These are phyloP conservation scores for Leptographium procerum DNA, from an alignment of 2,329 filamentous ascomycete species.

Conservation along the genomic window DNA sequence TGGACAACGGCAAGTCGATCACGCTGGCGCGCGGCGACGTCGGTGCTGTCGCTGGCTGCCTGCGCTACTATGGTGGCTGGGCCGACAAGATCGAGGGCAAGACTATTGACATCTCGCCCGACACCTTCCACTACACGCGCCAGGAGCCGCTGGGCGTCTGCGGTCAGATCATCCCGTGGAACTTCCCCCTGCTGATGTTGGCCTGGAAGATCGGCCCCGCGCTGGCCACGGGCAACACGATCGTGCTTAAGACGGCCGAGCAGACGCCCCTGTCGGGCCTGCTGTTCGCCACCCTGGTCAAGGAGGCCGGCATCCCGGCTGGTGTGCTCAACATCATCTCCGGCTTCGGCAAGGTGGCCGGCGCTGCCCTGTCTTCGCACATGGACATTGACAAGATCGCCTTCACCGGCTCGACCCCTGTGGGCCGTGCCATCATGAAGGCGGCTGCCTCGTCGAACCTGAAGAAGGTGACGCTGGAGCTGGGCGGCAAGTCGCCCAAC, in stretches of 20 bases:
- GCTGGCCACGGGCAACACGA: conserved; percentile 58
- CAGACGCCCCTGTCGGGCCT: conserved; percentile 64
- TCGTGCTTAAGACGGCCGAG: conserved; percentile 66
- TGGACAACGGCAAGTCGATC: conserved; percentile 82
- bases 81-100: conserved; percentile 87
- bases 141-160: conserved; percentile 73
- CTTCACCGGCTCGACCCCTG: conserved; percentile 66
- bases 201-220: conserved; percentile 74
- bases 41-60: conserved; percentile 50
- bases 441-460: conserved; percentile 65
- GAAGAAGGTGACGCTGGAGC: conserved; percentile 73
- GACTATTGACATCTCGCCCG: conserved; percentile 66
- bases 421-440: conserved; percentile 71
- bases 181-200: conserved; percentile 73
- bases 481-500: conserved; percentile 72
- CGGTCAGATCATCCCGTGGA: conserved; percentile 84
- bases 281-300: conserved; percentile 51
- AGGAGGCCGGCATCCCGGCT: conserved; percentile 68
- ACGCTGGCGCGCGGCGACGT: conserved; percentile 68
- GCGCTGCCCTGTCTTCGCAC: conserved; percentile 64
- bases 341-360: conserved; percentile 67
- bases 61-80: conserved; percentile 85
- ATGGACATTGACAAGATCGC: conserved; percentile 77
- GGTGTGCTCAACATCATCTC: conserved; percentile 70
- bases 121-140: conserved; percentile 75